Conservation (phyloP, 1,284 basidiomycete genomes). For the Tilletia indica region DNA sequence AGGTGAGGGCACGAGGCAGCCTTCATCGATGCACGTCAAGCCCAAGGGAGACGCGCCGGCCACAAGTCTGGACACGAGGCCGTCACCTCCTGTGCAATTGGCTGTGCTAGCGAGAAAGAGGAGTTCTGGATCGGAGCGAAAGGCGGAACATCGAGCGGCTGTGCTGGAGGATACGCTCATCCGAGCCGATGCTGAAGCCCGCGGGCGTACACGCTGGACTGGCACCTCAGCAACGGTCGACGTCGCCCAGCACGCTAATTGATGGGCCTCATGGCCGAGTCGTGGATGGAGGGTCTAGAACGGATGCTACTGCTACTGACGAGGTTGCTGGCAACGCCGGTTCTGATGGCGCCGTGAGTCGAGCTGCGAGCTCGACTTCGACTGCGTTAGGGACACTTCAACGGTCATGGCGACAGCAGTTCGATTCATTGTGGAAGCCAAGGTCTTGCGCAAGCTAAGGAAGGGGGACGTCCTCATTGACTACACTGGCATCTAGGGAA, state of each 20-base stretch:
- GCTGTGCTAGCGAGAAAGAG: not conserved
- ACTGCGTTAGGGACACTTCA: not conserved
- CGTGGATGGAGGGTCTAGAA: too few species aligned
- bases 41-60: not conserved
- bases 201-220: not conserved
- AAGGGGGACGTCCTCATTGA: conserved; percentile 16
- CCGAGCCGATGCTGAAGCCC: not conserved
- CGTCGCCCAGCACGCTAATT: too few species aligned
- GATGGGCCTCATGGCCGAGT: too few species aligned
- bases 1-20: too few species aligned
- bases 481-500: conserved; percentile 1
- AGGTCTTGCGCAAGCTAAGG: conserved; percentile 8
- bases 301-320: not conserved
- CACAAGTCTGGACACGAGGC: too few species aligned
- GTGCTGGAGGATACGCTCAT: not conserved
- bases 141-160: not conserved
- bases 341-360: not conserved
- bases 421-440: conserved; percentile 7
- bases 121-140: not conserved
- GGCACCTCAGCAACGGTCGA: not conserved
- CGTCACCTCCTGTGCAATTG: too few species aligned
- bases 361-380: not conserved
- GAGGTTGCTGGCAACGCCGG: not conserved
- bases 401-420: not conserved
- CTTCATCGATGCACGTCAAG: too few species aligned